Evolutionary conservation across 1,284 basidiomycete species (phyloP).

Genomic region (Chondrostereum purpureum): DNA sequence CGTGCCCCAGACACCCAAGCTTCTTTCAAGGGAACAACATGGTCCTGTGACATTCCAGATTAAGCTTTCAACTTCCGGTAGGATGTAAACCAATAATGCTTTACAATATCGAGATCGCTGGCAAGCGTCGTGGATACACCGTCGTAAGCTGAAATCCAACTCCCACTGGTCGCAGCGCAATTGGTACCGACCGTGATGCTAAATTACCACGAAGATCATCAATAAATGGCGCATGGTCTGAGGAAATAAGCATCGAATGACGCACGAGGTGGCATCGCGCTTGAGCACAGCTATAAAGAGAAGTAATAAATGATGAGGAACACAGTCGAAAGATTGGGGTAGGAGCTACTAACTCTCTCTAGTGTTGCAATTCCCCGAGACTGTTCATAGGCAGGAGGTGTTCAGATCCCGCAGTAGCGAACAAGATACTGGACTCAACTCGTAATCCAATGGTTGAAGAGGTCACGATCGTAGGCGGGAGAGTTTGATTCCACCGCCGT

Average conservation of each 20-base stretch:
- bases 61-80: too few species aligned
- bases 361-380: constrained; percentile 47
- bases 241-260: not conserved
- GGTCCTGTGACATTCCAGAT: constrained; percentile 31
- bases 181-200: constrained; percentile 33
- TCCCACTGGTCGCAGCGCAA: constrained; percentile 39
- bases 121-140: constrained; percentile 33
- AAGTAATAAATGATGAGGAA: constrained; percentile 2
- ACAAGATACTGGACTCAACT: constrained; percentile 24
- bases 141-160: constrained; percentile 49
- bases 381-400: constrained; percentile 21
- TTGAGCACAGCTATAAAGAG: constrained; percentile 38
- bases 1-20: constrained; percentile 49
- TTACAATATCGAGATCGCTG: constrained; percentile 46
- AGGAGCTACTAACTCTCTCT: constrained; percentile 35
- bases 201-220: not conserved
- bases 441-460: constrained; percentile 42
- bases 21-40: constrained; percentile 47
- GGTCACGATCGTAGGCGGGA: constrained; percentile 34
- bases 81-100: constrained; percentile 13
- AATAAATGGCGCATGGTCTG: not conserved
- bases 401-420: too few species aligned
- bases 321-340: not conserved
- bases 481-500: constrained; percentile 40
- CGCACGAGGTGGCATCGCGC: constrained; percentile 38